Base-by-base conservation (phyloP, 306 rosid species). In the Erythrophleum fordii region DNA sequence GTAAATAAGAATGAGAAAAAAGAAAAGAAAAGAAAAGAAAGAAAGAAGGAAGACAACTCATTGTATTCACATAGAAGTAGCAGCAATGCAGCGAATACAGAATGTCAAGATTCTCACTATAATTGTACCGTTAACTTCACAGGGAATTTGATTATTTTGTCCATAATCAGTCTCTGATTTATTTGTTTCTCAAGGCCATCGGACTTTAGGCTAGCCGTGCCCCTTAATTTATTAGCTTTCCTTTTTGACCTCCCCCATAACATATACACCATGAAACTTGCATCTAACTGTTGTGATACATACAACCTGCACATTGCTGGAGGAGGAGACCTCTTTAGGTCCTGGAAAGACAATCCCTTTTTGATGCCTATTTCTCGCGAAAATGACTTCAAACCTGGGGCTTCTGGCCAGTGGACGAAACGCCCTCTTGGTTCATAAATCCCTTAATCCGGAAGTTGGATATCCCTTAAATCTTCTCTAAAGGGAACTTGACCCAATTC, bases 391-490 rank as follows among this genome's bases (percentile, higher is more conserved):
- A n/a, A 60, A 65, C 5, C 83, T 2, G 34, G 31, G 28, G 7
- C 39, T 67, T 37, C 31, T 31, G 1, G 20, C 29, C 8, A 11
- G 39, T 48, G 65, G 14, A 55, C 17, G 37, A 66, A 56, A 69
- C 1, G 13, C 16, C 46, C 11, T 2, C 11, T 53, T 58, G 16
- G 22, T 37, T 42, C 62, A 62, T 26, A 52, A 23, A 42, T 72
- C 9, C 45, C 81, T 39, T 85, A 90, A 18, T 77, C 29, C 2
- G 95, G 95, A 0, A 80, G 69, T 49, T 90, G 86, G 18, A 89
- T 82, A 76, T 84, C 86, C 5, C 85, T 91, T 80, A 94, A 83
- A 67, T 94, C 94, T 81, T 92, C 89, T 84, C 91, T 88, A 26
- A 78, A 88, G 26, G 94, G 95, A 35, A 76, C 52, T 5, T 16